Evolutionary conservation across 192 early-diverging fungal species (phyloP).

Genomic region (Coemansia sp.): DNA sequence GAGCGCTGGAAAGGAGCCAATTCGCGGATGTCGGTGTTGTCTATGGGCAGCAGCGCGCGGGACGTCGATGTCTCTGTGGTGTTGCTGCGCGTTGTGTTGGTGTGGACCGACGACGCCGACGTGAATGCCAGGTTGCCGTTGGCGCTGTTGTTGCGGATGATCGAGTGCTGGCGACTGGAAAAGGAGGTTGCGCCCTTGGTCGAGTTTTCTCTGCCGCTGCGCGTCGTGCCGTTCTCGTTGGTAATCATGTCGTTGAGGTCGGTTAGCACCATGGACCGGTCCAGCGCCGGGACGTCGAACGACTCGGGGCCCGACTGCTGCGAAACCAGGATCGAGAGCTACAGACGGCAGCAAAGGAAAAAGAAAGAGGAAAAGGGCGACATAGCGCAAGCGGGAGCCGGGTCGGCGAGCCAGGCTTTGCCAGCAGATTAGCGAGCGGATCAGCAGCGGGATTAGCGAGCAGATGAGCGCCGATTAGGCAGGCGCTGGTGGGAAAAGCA

Average conservation of each 20-base stretch:
- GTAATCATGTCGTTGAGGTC: slow-evolving; percentile 51
- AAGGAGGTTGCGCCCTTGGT: slow-evolving; percentile 41
- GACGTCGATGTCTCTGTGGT: slow-evolving; percentile 48
- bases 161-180: slow-evolving; percentile 33
- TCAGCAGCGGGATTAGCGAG: background rate
- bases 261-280: slow-evolving; percentile 50
- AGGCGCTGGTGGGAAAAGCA: background rate
- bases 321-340: slow-evolving; percentile 40
- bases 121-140: slow-evolving; percentile 13
- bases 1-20: slow-evolving; percentile 53
- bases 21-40: slow-evolving; percentile 48
- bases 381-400: too few relatives aligned
- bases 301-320: slow-evolving; percentile 35
- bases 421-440: background rate
- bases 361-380: background rate
- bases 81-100: slow-evolving; percentile 39
- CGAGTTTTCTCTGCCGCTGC: slow-evolving; percentile 30
- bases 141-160: slow-evolving; percentile 14
- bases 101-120: slow-evolving; percentile 31
- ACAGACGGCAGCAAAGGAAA: slow-evolving; percentile 15
- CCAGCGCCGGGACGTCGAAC: slow-evolving; percentile 34
- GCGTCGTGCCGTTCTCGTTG: slow-evolving; percentile 24
- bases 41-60: slow-evolving; percentile 51
- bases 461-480: background rate
- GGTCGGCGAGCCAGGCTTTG: too few relatives aligned